Base-by-base conservation (phyloP, 495 filamentous ascomycete genomes). In the Astrocystis sublimbata region DNA sequence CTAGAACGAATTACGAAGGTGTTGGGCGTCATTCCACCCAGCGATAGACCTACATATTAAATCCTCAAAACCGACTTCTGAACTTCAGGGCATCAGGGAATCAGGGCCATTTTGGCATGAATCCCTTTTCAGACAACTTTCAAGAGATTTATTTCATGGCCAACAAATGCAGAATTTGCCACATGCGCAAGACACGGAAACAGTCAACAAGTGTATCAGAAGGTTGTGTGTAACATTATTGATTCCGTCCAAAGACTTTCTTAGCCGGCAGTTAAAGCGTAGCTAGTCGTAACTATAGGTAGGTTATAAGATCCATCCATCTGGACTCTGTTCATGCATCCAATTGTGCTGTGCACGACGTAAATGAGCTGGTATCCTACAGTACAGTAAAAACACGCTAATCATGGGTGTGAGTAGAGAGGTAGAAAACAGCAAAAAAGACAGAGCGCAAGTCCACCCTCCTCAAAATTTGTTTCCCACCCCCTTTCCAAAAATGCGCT, bases 291-390 rank as follows among this genome's bases (percentile, higher is more conserved):
- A 28, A 24, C n/a, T n/a, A 56, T 56, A 15, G 35, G 38, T 56
- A n/a, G n/a, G n/a, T n/a, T n/a, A n/a, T n/a, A 7, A 21, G 6
- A 41, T 42, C 21, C 30, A 30, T 56, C 12, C 31, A 10, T 41
- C 7, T 42, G 51, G 33, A 15, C 6, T 40, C 15, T 30, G 45
- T 28, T 28, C 35, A 26, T 53, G 33, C n/a, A 24, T n/a, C n/a
- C n/a, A n/a, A n/a, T n/a, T 54, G 33, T 26, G 42, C 21, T 23
- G 19, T 26, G 42, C 42, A 13, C 42, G 24, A 4, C 3, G 23
- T 2, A 45, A 45, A 57, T 28, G 54, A 23, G 12, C 12, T 57
- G 54, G 54, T 45, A 57, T 57, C 54, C 15, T 57, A 43, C 54
- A 45, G n/a, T n/a, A n/a, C n/a, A n/a, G n/a, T n/a, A n/a, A n/a